Base-by-base conservation (phyloP, 2,329 filamentous ascomycete genomes). In the Cephalotrichum gorgonifer region DNA sequence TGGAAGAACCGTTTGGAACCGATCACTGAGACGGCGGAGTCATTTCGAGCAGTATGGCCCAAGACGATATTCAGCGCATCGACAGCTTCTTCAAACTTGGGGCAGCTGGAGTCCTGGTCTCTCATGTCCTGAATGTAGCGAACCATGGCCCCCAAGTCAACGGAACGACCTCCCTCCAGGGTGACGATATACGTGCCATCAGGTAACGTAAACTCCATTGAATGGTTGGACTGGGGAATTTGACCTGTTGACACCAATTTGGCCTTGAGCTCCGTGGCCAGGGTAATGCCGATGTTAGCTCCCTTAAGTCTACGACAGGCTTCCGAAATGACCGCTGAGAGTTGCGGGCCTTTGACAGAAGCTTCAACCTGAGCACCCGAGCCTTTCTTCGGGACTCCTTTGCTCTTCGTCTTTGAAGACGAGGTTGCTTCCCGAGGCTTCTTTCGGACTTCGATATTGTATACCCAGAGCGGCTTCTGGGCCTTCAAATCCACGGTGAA, bases 41-140 rank as follows among this genome's bases (percentile, higher is more conserved):
- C 64, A 17, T 59, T 62, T 39, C 71, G 64, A 6, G 73, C 60
- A 1, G 58, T 57, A 53, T 70, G 67, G 2, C 74, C 74, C 3
- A 78, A 62, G 41, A 80, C 68, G 39, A 77, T 64, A 44, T 71
- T 73, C n/a, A 81, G 60, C 2, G 72, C 73, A 52, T 78, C 72
- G 14, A 78, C 62, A 8, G 66, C 63, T 3, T 71, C 68, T 2
- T 66, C 65, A 43, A 69, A 75, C 53, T 73, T 73, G 12, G 75
- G 76, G 1, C 58, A 54, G 2, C 54, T 51, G 11, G 68, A 64
- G 1, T 61, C 56, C 4, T 58, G 56, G 39, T 72, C 68, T 0
- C 59, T 52, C 64, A 73, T 71, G 4, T 69, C 68, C 3, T 51
- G 56, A 15, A 76, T 54, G 55, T 76, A 79, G 1, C 61, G 53